Evolutionary conservation across 176 grass and related monocot genomes (phyloP), one percentile per base, ranked within the genome.

Genomic region (Rhipidocladum racemiflorum): DNA sequence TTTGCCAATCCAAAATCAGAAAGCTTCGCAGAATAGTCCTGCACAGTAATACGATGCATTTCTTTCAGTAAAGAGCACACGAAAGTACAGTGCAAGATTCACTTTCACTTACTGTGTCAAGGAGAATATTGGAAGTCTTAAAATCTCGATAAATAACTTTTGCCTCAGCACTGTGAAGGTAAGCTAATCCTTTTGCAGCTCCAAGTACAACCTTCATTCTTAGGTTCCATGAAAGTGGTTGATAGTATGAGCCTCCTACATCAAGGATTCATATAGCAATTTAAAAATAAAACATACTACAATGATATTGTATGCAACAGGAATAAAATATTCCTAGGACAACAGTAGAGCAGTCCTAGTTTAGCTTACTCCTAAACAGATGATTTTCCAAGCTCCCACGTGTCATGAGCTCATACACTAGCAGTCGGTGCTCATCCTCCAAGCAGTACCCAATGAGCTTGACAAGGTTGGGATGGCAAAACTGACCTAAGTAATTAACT

Each of bases 121-220:
- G 95, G 50, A 97, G 95, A 76, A 97, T 88, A 74, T 97, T 94
- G 54, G 95, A 94, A 59, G 90, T 88, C 77, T 97, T 97, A 77
- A 97, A 97, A 87, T 97, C 95, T 76, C 95, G 88, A 75, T 94
- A 97, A 85, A 97, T 97, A 71, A 97, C 90, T 89, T 94, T 90
- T 67, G 91, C 88, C 70, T 94, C 85, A 2, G 83, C 81, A 70
- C 92, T 92, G 53, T 97, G 95, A 81, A 97, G 90, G 78, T 90
- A 97, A 50, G 95, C 92, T 59, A 97, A 51, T 73, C 95, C 95
- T 86, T 94, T 91, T 14, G 95, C 95, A 69, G 95, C 90, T 83
- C 92, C 91, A 61, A 92, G 88, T 44, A 92, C 95, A 86, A 97
- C 90, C 74, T 92, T 94, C 90, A 97, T 97, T 89, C 92, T 87